These are phyloP conservation scores for Wickerhamiella kurtzmanii DNA, from an alignment of 805 yeast genomes.

Conservation along the genomic window DNA sequence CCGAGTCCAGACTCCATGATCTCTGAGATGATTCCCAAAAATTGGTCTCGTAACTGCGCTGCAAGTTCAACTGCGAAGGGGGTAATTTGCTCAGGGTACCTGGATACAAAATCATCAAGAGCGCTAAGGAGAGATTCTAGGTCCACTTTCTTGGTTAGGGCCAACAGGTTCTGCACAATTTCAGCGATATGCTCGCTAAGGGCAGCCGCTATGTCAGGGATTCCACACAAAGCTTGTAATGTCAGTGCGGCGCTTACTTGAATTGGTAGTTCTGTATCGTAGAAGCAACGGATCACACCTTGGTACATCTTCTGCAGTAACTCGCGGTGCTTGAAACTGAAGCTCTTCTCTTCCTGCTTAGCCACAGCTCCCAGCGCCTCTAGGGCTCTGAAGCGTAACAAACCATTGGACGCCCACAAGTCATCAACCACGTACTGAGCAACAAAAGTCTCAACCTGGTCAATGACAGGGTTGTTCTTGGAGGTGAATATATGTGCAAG, in stretches of 20 bases:
- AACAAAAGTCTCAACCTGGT: slow-evolving; percentile 59
- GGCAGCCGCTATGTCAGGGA: slow-evolving; percentile 35
- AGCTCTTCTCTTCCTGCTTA: slow-evolving; percentile 29
- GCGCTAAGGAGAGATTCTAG: slow-evolving; percentile 78
- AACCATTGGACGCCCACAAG: slow-evolving; percentile 39
- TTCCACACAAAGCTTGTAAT: slow-evolving; percentile 63
- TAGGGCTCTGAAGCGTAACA: slow-evolving; percentile 52
- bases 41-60: slow-evolving; percentile 48
- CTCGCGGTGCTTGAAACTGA: slow-evolving; percentile 41
- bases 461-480: slow-evolving; percentile 41
- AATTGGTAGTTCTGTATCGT: slow-evolving; percentile 49
- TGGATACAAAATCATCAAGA: slow-evolving; percentile 91
- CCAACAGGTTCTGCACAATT: slow-evolving; percentile 66
- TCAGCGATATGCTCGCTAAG: slow-evolving; percentile 58
- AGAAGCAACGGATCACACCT: slow-evolving; percentile 28
- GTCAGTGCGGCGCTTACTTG: slow-evolving; percentile 77
- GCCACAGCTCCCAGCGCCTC: slow-evolving; percentile 43
- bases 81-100: slow-evolving; percentile 72
- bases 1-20: slow-evolving; percentile 35
- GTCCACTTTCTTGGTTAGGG: slow-evolving; percentile 67
- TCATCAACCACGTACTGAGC: slow-evolving; percentile 56
- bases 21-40: slow-evolving; percentile 55
- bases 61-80: slow-evolving; percentile 76
- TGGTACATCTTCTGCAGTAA: slow-evolving; percentile 45
- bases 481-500: slow-evolving; percentile 42